Conservation (phyloP, 768 basidiomycete species). For the Pleurotus citrinopileatus region DNA sequence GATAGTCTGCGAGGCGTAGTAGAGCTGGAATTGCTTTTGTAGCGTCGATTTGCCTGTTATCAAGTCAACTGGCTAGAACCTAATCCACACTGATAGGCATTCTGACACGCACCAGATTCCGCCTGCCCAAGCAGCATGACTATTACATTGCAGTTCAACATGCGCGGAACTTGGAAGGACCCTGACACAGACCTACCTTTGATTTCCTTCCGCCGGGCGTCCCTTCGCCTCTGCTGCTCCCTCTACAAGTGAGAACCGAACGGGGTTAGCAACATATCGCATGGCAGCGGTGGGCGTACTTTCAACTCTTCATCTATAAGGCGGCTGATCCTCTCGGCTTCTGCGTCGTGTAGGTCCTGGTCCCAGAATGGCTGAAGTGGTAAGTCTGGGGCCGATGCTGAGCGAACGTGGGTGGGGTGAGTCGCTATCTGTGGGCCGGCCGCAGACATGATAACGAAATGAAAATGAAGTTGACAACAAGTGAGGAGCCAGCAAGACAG, state of each 20-base stretch:
- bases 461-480: not conserved
- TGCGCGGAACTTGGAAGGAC: conserved; percentile 3
- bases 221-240: conserved; percentile 45
- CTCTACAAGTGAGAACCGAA: conserved; percentile 30
- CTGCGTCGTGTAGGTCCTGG: conserved; percentile 21
- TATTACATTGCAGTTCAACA: conserved; percentile 18
- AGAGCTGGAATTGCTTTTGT: conserved; percentile 82
- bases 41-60: conserved; percentile 81
- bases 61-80: too few species aligned
- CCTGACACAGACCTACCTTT: conserved; percentile 40
- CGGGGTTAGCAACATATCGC: not conserved
- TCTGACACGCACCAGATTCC: conserved; percentile 44
- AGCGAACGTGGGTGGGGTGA: conserved; percentile 3
- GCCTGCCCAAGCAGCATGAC: conserved; percentile 80
- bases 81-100: conserved; percentile 13
- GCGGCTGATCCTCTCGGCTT: conserved; percentile 45
- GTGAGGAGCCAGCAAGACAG: not conserved
- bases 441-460: not conserved
- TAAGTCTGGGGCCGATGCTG: not conserved
- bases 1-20: conserved; percentile 68
- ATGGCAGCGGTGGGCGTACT: conserved; percentile 26
- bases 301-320: conserved; percentile 57
- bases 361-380: conserved; percentile 4
- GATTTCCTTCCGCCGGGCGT: conserved; percentile 43
- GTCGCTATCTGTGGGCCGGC: not conserved